These are phyloP conservation scores for Oryza meyeriana DNA, from an alignment of 176 grass and related monocot species.

Conservation along the genomic window DNA sequence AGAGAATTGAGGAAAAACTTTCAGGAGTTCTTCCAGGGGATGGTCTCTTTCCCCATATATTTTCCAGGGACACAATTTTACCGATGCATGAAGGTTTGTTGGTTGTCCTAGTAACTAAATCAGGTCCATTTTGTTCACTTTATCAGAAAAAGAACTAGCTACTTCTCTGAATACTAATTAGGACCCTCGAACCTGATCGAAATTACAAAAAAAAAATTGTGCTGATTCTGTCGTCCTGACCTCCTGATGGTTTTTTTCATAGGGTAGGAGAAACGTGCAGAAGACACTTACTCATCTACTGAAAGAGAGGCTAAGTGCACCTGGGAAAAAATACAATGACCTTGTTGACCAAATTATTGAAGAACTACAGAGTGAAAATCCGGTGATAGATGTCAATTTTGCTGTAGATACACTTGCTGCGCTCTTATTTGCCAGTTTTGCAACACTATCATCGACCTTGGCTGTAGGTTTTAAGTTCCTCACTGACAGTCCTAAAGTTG, in stretches of 20 bases:
- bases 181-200: too few species aligned
- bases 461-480: slow-evolving; percentile 2
- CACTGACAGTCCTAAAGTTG: not conserved
- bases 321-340: not conserved
- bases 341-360: not conserved
- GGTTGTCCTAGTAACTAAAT: too few species aligned
- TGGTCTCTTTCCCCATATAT: slow-evolving; percentile 11
- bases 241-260: not conserved
- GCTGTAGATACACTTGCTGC: not conserved
- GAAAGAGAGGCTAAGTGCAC: not conserved
- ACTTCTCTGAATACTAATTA: too few species aligned
- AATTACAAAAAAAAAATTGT: too few species aligned
- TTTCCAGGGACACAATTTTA: slow-evolving; percentile 24
- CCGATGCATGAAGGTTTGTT: slow-evolving; percentile 19
- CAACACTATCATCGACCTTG: not conserved
- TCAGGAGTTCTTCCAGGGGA: not conserved
- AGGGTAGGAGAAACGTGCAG: slow-evolving; percentile 1
- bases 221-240: not conserved
- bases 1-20: slow-evolving; percentile 13
- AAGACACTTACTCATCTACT: not conserved
- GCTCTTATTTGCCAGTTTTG: slow-evolving; percentile 10
- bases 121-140: too few species aligned
- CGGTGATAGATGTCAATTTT: too few species aligned
- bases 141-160: too few species aligned
- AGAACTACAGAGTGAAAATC: not conserved